Evolutionary conservation across 805 yeast genomes (phyloP).

Genomic region (Starmerella roubikii): DNA sequence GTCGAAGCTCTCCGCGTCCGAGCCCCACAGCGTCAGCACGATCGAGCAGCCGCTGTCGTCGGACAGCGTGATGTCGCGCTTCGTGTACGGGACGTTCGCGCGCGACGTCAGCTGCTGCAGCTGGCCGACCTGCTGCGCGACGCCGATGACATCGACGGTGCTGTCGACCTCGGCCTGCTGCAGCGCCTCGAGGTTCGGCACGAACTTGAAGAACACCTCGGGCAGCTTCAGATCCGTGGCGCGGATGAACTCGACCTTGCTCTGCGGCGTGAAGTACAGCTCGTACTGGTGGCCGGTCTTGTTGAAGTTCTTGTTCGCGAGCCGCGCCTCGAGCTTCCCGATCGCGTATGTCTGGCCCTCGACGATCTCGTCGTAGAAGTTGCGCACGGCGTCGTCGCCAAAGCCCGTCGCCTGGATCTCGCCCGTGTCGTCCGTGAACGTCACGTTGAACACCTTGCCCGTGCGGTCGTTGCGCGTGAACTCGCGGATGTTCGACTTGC

Average conservation of each 20-base stretch:
- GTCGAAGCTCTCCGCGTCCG: conserved; percentile 64
- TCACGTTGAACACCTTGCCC: conserved; percentile 80
- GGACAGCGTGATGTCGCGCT: conserved; percentile 77
- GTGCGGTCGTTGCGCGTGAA: conserved; percentile 55
- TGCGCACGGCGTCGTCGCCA: conserved; percentile 63
- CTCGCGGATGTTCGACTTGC: conserved; percentile 73
- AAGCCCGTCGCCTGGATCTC: conserved; percentile 94
- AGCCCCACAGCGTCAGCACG: conserved; percentile 80
- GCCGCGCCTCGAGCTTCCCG: conserved; percentile 67
- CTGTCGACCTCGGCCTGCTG: conserved; percentile 35
- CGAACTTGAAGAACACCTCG: conserved; percentile 60
- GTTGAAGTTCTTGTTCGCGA: conserved; percentile 76
- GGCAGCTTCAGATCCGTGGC: conserved; percentile 47
- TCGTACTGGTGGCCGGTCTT: conserved; percentile 81
- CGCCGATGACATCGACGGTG: conserved; percentile 76
- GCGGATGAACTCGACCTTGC: conserved; percentile 52
- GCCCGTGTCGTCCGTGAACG: conserved; percentile 84
- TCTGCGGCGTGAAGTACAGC: conserved; percentile 64
- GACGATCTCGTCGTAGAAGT: conserved; percentile 57
- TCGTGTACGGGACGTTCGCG: conserved; percentile 83
- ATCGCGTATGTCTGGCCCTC: conserved; percentile 85
- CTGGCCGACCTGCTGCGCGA: conserved; percentile 63
- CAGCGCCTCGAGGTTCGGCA: conserved; percentile 47
- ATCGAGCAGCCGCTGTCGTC: conserved; percentile 72
- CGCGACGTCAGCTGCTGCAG: conserved; percentile 69